Percentiles rank a stretch among this genome's conserved stretches.
Conservation (phyloP, 371 early-diverging fungal genomes). For the Phascolomyces articulosus region DNA sequence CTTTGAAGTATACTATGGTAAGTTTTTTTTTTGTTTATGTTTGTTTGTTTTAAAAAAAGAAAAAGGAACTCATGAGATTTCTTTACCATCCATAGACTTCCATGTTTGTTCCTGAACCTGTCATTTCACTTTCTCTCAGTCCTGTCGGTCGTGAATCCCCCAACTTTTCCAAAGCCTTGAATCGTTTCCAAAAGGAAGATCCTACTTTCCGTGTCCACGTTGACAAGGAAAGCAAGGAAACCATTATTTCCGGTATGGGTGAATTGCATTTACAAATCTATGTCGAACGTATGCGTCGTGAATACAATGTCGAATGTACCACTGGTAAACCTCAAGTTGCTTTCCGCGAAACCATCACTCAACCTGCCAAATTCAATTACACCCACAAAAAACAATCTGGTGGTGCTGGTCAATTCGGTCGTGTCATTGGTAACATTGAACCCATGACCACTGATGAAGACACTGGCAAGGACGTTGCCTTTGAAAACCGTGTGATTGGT, state of each 20-base stretch:
- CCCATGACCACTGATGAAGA: constrained; percentile 69
- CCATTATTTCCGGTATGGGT: constrained; percentile 93
- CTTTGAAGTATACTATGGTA: constrained; percentile 83
- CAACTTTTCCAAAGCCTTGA: constrained; percentile 95
- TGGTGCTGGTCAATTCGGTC: constrained; percentile 96
- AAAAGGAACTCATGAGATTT: too few species aligned
- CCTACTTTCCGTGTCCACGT: constrained; percentile 97
- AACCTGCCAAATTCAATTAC: constrained; percentile 86
- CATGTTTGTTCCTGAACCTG: constrained; percentile 97
- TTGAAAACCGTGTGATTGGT: constrained; percentile 86
- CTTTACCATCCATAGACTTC: constrained; percentile 60
- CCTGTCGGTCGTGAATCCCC: constrained; percentile 91
- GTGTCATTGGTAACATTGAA: constrained; percentile 92
- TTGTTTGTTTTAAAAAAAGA: too few species aligned
- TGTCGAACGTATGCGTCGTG: constrained; percentile 97
- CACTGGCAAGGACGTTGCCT: constrained; percentile 56
- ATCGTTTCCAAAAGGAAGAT: constrained; percentile 96
- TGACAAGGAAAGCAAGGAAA: constrained; percentile 92
- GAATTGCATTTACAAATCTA: constrained; percentile 93
- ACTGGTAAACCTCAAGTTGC: constrained; percentile 98
- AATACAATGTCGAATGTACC: constrained; percentile 91
- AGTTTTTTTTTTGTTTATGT: neutral
- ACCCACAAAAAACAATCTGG: constrained; percentile 99
- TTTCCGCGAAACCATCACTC: constrained; percentile 92
- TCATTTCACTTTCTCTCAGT: constrained; percentile 90